These are phyloP conservation scores for Dictyostelium purpureum DNA, from an alignment of 78 protist species.

Conservation along the genomic window DNA sequence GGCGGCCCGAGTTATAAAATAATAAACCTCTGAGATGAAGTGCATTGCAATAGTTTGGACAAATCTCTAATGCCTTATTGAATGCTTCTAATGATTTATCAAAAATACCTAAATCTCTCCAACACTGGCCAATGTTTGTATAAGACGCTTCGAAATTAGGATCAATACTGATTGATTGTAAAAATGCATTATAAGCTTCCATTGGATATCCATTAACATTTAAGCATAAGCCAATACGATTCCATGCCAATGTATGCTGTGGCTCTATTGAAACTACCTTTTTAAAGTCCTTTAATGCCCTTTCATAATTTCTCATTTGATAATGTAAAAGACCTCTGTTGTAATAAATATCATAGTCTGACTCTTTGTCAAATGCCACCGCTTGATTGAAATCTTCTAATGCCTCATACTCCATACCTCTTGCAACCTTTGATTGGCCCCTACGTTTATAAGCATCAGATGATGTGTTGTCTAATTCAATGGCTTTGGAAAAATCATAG, in stretches of 20 bases:
- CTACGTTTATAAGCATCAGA: slow-evolving; percentile 77
- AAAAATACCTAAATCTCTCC: slow-evolving; percentile 62
- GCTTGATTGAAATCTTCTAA: slow-evolving; percentile 69
- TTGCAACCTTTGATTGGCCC: slow-evolving; percentile 59
- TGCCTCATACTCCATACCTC: slow-evolving; percentile 38
- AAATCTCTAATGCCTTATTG: slow-evolving; percentile 14
- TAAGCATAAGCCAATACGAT: slow-evolving; percentile 75
- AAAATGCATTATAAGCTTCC: slow-evolving; percentile 33
- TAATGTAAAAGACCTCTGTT: slow-evolving; percentile 61
- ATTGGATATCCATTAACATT: slow-evolving; percentile 63
- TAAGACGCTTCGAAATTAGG: slow-evolving; percentile 50
- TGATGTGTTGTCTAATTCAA: slow-evolving; percentile 54
- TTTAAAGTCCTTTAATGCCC: slow-evolving; percentile 62
- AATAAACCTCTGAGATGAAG: slow-evolving; percentile 69
- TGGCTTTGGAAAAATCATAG: slow-evolving; percentile 52
- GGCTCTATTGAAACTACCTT: slow-evolving; percentile 15
- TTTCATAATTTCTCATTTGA: slow-evolving; percentile 66
- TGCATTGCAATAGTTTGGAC: slow-evolving; percentile 57
- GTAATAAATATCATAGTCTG: slow-evolving; percentile 46
- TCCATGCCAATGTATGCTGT: slow-evolving; percentile 60
- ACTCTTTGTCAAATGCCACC: slow-evolving; percentile 26
- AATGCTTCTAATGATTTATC: slow-evolving; percentile 19
- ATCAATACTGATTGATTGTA: slow-evolving; percentile 41
- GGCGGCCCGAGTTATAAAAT: slow-evolving; percentile 29
- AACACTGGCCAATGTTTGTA: slow-evolving; percentile 70